phyloP scores from a whole-genome alignment of 1,139 yeast species.

The Hyphopichia pseudoburtonii region DNA sequence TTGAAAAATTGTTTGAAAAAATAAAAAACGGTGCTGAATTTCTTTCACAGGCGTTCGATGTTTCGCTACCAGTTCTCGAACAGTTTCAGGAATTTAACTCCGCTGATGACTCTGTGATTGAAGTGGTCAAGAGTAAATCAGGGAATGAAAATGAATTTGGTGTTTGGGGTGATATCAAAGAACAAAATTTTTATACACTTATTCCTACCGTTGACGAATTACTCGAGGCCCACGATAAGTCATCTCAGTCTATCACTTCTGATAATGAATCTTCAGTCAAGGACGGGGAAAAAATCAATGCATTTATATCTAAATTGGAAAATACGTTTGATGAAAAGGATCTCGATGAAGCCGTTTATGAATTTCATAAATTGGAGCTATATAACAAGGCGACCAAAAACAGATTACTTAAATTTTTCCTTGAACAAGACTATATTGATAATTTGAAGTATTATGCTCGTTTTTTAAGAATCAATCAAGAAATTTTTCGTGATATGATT shows the following conservation, averaged over 20 bases:
- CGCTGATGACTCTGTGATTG: constrained; percentile 19
- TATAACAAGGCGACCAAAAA: constrained; percentile 76
- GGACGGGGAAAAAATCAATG: constrained; percentile 46
- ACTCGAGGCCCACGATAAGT: constrained; percentile 24
- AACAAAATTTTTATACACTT: constrained; percentile 56
- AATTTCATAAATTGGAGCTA: constrained; percentile 52
- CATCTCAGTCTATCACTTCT: constrained; percentile 4
- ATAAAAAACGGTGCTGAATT: constrained; percentile 45
- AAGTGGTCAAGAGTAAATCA: constrained; percentile 22
- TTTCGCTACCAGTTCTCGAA: constrained; percentile 32
- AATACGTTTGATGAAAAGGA: constrained; percentile 45
- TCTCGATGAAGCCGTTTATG: constrained; percentile 55
- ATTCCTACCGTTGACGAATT: constrained; percentile 28
- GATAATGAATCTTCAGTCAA: not conserved
- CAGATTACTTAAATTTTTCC: constrained; percentile 57
- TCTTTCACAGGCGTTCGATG: constrained; percentile 42
- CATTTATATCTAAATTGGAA: constrained; percentile 47
- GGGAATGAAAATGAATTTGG: constrained; percentile 32
- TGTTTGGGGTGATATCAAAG: constrained; percentile 70
- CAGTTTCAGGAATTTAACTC: constrained; percentile 15
- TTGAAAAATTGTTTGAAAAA: constrained; percentile 39
- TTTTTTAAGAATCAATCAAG: constrained; percentile 62
- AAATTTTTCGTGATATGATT: constrained; percentile 50
- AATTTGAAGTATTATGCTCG: constrained; percentile 57
- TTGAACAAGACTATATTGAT: constrained; percentile 45